phyloP scores from a whole-genome alignment of 257 asterid genomes.

The Solanum medicagineum region DNA sequence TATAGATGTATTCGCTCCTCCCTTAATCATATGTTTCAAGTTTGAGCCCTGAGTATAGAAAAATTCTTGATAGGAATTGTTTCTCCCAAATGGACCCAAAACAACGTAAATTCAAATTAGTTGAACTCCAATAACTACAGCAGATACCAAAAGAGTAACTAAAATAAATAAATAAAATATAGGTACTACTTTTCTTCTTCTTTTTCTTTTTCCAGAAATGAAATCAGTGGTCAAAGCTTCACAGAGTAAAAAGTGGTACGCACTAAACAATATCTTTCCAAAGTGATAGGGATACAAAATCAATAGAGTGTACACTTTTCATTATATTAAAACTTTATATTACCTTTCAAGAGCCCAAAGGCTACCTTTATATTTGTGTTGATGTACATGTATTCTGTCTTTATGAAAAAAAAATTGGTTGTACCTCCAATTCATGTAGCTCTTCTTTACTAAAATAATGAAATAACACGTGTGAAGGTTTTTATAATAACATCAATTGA shows the following conservation, averaged over 20 bases:
- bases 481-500: background rate
- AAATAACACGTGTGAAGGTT: background rate
- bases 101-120: accelerated
- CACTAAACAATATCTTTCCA: slow-evolving; percentile 9
- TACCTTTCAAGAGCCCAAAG: slow-evolving; percentile 33
- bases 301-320: background rate
- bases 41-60: too few species aligned
- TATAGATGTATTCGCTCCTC: too few species aligned
- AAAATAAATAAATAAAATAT: too few species aligned
- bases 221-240: background rate
- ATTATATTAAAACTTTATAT: background rate
- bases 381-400: background rate
- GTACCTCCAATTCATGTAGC: background rate
- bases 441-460: too few species aligned
- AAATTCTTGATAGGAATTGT: too few species aligned
- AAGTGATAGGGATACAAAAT: slow-evolving; percentile 18
- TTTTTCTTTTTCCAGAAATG: background rate
- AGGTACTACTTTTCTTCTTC: too few species aligned
- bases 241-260: background rate
- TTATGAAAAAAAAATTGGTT: background rate
- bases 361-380: slow-evolving; percentile 1
- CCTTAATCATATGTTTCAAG: too few species aligned
- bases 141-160: too few species aligned
- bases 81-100: too few species aligned
- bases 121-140: too few species aligned